Base-by-base conservation (phyloP, 176 grass and related monocot species). In the Hsuehochloa calcarea region DNA sequence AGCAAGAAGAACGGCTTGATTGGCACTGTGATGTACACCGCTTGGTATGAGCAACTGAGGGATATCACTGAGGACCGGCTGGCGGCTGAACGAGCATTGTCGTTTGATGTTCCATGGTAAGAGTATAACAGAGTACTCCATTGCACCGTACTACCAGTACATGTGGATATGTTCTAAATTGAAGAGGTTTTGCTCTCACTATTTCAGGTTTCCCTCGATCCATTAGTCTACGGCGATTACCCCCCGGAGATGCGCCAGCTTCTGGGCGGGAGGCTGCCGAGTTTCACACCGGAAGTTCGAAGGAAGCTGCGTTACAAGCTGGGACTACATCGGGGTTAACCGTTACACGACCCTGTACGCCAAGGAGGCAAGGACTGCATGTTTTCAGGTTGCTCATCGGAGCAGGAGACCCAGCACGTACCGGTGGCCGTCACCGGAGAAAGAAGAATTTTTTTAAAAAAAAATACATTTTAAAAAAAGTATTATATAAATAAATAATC, bases 291-390 rank as follows among this genome's bases (percentile, higher is more conserved):
- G 14, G 91, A 96, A 31, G 91, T 93, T 68, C 80, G 72, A 26
- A 87, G 72, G 76, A 90, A 87, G 79, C 74, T 96, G 75, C 63
- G 72, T 0, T 69, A 91, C 80, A 93, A 88, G 49, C 45, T 84
- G n/a, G 51, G 94, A 96, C 64, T 96, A 89, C 80, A 93, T 96
- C 65, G 94, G 94, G 4, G 14, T 93, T 3, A 96, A 96, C 77
- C 94, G 93, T 37, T 93, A 96, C 86, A 87, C 94, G 5, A 89
- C 91, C 31, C 41, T 85, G 17, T 96, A 93, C 77, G 89, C 23
- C n/a, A n/a, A n/a, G n/a, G n/a, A n/a, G n/a, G n/a, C 6, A 85
- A 51, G 65, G 94, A 96, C 74, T 96, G 91, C 84, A 82, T 85
- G 86, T 88, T 89, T 15, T 89, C 89, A 50, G 27, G 25, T 0